Conservation (phyloP, 2,329 filamentous ascomycete species). For the Pseudogymnoascus sp. region DNA sequence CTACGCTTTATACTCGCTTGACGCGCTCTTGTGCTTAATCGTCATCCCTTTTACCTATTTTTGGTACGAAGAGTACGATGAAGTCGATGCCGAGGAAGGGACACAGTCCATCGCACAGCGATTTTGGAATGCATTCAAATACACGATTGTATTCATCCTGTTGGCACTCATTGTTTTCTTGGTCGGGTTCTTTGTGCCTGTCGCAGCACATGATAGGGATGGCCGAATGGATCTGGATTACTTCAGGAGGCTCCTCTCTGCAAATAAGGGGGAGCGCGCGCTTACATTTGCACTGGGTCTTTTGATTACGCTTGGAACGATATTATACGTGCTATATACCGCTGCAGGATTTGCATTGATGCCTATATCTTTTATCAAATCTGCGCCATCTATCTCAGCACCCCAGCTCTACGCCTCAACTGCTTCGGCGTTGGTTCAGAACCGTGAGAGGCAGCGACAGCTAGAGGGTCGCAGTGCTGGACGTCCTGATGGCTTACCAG, state of each 20-base stretch:
- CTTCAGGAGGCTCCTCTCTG: conserved; percentile 74
- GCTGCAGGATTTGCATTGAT: conserved; percentile 81
- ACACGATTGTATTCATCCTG: conserved; percentile 76
- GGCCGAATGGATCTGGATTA: conserved; percentile 68
- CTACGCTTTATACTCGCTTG: conserved; percentile 85
- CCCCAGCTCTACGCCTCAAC: conserved; percentile 72
- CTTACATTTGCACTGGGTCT: conserved; percentile 83
- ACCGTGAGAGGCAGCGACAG: conserved; percentile 85
- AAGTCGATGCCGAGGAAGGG: conserved; percentile 75
- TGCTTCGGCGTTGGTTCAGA: conserved; percentile 72
- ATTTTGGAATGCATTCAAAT: conserved; percentile 80
- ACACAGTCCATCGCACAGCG: conserved; percentile 62
- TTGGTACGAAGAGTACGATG: conserved; percentile 95
- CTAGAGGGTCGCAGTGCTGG: conserved; percentile 79
- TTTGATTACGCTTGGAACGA: conserved; percentile 77
- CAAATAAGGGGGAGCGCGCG: conserved; percentile 87
- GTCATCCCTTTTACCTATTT: conserved; percentile 96
- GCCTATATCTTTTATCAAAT: conserved; percentile 86
- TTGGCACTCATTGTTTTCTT: conserved; percentile 79
- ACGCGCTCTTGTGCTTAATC: conserved; percentile 80
- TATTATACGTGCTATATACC: conserved; percentile 84
- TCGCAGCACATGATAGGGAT: conserved; percentile 48
- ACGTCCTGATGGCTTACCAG: conserved; percentile 63
- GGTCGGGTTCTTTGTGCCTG: conserved; percentile 87
- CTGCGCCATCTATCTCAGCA: conserved; percentile 75